Evolutionary conservation across 495 filamentous ascomycete genomes (phyloP).

Genomic region (Platismatia glauca): DNA sequence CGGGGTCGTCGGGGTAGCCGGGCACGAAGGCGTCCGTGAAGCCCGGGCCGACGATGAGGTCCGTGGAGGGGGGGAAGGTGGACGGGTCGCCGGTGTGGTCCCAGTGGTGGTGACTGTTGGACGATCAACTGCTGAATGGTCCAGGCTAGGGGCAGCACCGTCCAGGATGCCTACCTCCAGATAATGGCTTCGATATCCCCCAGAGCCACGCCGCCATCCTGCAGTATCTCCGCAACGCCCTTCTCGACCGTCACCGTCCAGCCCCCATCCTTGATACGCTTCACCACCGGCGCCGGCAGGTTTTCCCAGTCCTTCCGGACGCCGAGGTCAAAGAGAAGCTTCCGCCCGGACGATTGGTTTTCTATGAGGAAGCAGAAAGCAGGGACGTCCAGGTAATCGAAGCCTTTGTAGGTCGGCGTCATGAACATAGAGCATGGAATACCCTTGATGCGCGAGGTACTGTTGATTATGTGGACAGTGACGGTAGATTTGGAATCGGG

Average conservation of each 20-base stretch:
- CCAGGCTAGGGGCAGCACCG: slow-evolving; percentile 14
- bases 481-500: slow-evolving; percentile 40
- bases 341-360: slow-evolving; percentile 32
- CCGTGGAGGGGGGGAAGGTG: slow-evolving; percentile 26
- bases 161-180: slow-evolving; percentile 20
- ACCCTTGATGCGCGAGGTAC: slow-evolving; percentile 31
- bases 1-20: slow-evolving; percentile 24
- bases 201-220: slow-evolving; percentile 37
- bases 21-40: slow-evolving; percentile 25
- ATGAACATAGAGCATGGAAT: slow-evolving; percentile 30
- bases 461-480: slow-evolving; percentile 46
- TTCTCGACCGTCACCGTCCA: slow-evolving; percentile 34
- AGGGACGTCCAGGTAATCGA: slow-evolving; percentile 27
- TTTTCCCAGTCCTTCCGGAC: slow-evolving; percentile 45
- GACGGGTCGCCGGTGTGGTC: slow-evolving; percentile 29
- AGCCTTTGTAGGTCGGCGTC: slow-evolving; percentile 34
- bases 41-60: slow-evolving; percentile 28
- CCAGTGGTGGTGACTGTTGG: slow-evolving; percentile 42
- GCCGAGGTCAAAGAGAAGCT: slow-evolving; percentile 51
- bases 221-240: slow-evolving; percentile 43
- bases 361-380: slow-evolving; percentile 48
- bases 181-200: slow-evolving; percentile 25
- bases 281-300: slow-evolving; percentile 33
- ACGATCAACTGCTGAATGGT: slow-evolving; percentile 20
- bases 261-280: slow-evolving; percentile 29